Percentiles rank a stretch among this genome's conserved stretches.
These are phyloP conservation scores for Metschnikowia orientalis DNA, from an alignment of 805 yeast species.

Conservation along the genomic window DNA sequence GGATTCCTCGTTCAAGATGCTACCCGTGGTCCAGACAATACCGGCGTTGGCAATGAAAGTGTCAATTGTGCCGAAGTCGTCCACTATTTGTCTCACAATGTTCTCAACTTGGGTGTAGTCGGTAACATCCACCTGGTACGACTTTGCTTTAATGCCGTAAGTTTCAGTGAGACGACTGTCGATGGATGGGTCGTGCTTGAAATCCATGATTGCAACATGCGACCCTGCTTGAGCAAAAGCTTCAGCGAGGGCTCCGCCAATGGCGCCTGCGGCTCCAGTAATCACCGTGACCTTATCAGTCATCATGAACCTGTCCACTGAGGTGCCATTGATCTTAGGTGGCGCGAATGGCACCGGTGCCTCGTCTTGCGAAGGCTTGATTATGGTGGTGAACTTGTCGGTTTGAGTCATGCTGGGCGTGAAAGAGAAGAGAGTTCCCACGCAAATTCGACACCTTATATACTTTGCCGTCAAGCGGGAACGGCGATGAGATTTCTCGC, in stretches of 20 bases:
- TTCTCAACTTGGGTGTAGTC: conserved; percentile 46
- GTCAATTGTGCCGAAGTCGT: conserved; percentile 78
- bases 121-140: conserved; percentile 59
- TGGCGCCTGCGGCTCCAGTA: conserved; percentile 31
- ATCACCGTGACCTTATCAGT: conserved; percentile 26
- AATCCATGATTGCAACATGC: conserved; percentile 43
- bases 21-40: conserved; percentile 45
- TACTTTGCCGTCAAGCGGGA: too few relatives aligned
- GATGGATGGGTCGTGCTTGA: conserved; percentile 27
- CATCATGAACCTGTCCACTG: conserved; percentile 16
- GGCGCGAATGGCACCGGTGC: conserved; percentile 15
- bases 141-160: conserved; percentile 59
- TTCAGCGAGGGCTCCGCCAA: conserved; percentile 27
- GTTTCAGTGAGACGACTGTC: conserved; percentile 29
- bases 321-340: conserved; percentile 15
- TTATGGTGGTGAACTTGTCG: conserved; percentile 14
- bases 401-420: conserved; percentile 7
- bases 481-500: too few relatives aligned
- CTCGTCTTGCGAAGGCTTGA: conserved; percentile 18
- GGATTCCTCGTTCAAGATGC: conserved; percentile 36
- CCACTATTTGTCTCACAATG: conserved; percentile 46
- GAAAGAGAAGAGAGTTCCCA: neutral
- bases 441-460: too few relatives aligned
- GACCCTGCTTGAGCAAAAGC: conserved; percentile 59
- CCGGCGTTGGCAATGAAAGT: conserved; percentile 90